Conservation (phyloP, 106 monocot species). For the Dendrobium huoshanense region DNA sequence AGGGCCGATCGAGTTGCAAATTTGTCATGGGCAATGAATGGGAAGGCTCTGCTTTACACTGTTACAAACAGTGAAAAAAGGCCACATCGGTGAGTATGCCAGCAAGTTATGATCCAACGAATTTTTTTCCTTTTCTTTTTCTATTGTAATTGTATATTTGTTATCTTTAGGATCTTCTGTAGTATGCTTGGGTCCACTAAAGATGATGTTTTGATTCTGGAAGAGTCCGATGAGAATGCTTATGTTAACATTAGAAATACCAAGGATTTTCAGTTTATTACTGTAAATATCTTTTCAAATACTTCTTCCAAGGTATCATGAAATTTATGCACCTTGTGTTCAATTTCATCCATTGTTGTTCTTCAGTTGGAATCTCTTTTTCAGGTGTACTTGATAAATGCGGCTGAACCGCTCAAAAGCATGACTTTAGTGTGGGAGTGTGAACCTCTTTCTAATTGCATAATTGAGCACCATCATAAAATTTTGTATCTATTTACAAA, state of each 20-base stretch:
- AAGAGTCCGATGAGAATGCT: slow-evolving; percentile 76
- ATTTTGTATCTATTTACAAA: slow-evolving; percentile 84
- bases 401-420: slow-evolving; percentile 61
- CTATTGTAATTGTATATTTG: slow-evolving; percentile 16
- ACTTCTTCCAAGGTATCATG: slow-evolving; percentile 75
- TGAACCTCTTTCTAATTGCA: slow-evolving; percentile 62
- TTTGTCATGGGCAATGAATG: slow-evolving; percentile 84
- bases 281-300: slow-evolving; percentile 85
- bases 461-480: slow-evolving; percentile 83
- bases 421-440: slow-evolving; percentile 81
- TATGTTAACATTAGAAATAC: slow-evolving; percentile 92
- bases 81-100: slow-evolving; percentile 57
- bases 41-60: slow-evolving; percentile 74
- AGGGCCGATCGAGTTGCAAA: slow-evolving; percentile 64
- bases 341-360: background rate
- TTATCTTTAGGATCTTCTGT: slow-evolving; percentile 75
- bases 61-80: slow-evolving; percentile 68
- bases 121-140: slow-evolving; percentile 2
- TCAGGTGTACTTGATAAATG: slow-evolving; percentile 96
- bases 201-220: slow-evolving; percentile 76
- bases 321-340: background rate
- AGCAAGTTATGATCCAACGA: background rate
- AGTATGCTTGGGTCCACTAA: slow-evolving; percentile 78
- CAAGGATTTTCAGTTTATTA: slow-evolving; percentile 88
- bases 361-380: slow-evolving; percentile 19